phyloP scores from a whole-genome alignment of 2,329 filamentous ascomycete genomes.

The Fusarium sp. region DNA sequence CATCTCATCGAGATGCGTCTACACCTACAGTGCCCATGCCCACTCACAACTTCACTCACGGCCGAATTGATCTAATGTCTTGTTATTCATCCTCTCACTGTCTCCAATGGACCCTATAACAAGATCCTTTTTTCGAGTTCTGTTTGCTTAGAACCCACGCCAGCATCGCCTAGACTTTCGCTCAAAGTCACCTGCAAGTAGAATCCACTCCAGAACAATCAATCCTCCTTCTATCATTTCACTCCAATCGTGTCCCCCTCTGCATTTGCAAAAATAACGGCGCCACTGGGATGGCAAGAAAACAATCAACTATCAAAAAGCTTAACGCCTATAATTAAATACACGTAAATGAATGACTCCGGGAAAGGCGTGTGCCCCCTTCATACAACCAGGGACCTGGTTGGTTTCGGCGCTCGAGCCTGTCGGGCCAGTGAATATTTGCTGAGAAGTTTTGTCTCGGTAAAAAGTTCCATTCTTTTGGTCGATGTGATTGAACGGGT shows the following conservation, averaged over 20 bases:
- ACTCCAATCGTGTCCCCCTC: slow-evolving; percentile 11
- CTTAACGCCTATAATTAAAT: slow-evolving; percentile 44
- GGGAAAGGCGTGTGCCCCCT: slow-evolving; percentile 20
- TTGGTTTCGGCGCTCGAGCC: slow-evolving; percentile 28
- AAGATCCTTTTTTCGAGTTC: slow-evolving; percentile 28
- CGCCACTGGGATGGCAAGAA: slow-evolving; percentile 15
- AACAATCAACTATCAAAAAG: slow-evolving; percentile 23
- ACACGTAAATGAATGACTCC: slow-evolving; percentile 38
- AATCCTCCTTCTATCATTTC: slow-evolving; percentile 26
- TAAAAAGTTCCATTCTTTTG: slow-evolving; percentile 29
- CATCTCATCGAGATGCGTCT: neutral
- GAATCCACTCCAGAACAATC: slow-evolving; percentile 13
- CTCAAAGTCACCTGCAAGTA: slow-evolving; percentile 10
- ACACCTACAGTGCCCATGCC: neutral
- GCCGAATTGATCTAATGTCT: slow-evolving; percentile 12
- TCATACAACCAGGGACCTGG: slow-evolving; percentile 16
- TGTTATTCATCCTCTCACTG: slow-evolving; percentile 39
- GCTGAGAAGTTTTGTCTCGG: slow-evolving; percentile 22
- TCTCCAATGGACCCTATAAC: slow-evolving; percentile 37
- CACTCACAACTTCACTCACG: neutral
- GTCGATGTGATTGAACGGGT: slow-evolving; percentile 28
- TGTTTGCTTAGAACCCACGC: slow-evolving; percentile 5
- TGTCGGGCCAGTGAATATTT: slow-evolving; percentile 35
- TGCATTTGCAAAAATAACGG: slow-evolving; percentile 22
- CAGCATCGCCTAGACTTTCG: slow-evolving; percentile 7